Conservation (phyloP, 2,329 filamentous ascomycete genomes). For the Trichocomaceae sp. region DNA sequence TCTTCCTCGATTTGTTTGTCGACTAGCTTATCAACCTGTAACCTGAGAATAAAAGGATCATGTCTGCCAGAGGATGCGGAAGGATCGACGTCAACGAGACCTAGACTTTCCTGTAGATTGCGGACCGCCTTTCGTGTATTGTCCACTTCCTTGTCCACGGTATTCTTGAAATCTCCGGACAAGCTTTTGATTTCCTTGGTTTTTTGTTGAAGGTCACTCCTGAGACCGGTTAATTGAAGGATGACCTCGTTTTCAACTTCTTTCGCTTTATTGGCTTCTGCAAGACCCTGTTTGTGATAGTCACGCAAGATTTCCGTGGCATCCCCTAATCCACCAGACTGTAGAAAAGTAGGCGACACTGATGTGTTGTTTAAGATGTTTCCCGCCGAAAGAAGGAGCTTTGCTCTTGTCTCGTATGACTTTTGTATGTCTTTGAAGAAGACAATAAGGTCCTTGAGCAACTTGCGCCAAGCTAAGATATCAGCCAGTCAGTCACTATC, state of each 20-base stretch:
- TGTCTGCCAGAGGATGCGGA: constrained; percentile 72
- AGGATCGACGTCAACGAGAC: constrained; percentile 71
- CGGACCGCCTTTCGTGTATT: constrained; percentile 71
- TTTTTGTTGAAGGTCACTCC: constrained; percentile 87
- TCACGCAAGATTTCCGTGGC: constrained; percentile 71
- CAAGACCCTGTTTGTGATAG: constrained; percentile 73
- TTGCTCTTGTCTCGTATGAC: constrained; percentile 79
- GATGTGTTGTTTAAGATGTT: constrained; percentile 76
- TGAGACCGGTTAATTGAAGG: constrained; percentile 72
- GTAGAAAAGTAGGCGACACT: constrained; percentile 68
- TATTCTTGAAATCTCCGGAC: constrained; percentile 93
- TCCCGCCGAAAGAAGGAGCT: constrained; percentile 72
- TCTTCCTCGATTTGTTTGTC: constrained; percentile 94
- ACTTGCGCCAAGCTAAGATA: constrained; percentile 75
- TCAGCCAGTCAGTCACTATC: not conserved
- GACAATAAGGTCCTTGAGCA: constrained; percentile 86
- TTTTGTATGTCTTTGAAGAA: constrained; percentile 90
- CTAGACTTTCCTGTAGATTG: constrained; percentile 72
- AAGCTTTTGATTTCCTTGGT: constrained; percentile 97
- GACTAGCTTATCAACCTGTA: constrained; percentile 81
- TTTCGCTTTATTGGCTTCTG: constrained; percentile 78
- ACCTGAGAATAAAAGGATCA: constrained; percentile 80
- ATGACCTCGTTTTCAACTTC: constrained; percentile 93
- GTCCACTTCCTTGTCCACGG: constrained; percentile 92
- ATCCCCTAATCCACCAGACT: constrained; percentile 78